Percentiles rank a stretch among this genome's conserved stretches.
Conservation (phyloP, 2,329 filamentous ascomycete species). For the Microcyclospora tardicrescens region DNA sequence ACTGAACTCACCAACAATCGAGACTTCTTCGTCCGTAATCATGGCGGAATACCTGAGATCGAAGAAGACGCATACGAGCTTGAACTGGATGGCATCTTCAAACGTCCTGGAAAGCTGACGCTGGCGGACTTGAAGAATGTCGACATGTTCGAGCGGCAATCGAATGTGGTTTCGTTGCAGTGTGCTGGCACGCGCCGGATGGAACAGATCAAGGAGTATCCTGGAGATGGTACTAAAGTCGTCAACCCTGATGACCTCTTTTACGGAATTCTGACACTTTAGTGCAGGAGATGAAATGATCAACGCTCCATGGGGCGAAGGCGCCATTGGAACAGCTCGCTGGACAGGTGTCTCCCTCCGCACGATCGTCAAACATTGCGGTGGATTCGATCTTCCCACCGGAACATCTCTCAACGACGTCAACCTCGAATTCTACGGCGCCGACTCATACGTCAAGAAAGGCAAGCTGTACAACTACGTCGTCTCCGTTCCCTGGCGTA, state of each 20-base stretch:
- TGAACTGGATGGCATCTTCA: conserved; percentile 39
- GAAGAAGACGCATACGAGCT: conserved; percentile 37
- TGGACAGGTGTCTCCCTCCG: conserved; percentile 37
- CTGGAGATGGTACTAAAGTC: conserved; percentile 51
- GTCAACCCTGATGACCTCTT: conserved; percentile 40
- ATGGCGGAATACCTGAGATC: conserved; percentile 46
- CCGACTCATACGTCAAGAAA: conserved; percentile 38
- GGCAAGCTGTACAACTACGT: conserved; percentile 27
- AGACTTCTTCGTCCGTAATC: conserved; percentile 44
- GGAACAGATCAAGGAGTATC: conserved; percentile 53
- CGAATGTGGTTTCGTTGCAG: conserved; percentile 37
- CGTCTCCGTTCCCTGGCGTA: conserved; percentile 37
- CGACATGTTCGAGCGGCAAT: conserved; percentile 35
- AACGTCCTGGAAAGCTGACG: conserved; percentile 25
- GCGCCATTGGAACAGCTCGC: conserved; percentile 36
- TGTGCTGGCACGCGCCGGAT: conserved; percentile 45
- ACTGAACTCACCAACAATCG: conserved; percentile 48
- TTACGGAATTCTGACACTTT: conserved; percentile 48
- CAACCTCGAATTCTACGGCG: conserved; percentile 39
- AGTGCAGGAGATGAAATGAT: conserved; percentile 50
- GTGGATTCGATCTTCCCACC: conserved; percentile 22
- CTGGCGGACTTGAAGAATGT: conserved; percentile 35
- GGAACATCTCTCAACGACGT: conserved; percentile 28
- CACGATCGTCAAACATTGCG: conserved; percentile 38
- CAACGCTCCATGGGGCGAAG: conserved; percentile 42